phyloP scores from a whole-genome alignment of 305 asterid species.

The Solanum hybrid region DNA sequence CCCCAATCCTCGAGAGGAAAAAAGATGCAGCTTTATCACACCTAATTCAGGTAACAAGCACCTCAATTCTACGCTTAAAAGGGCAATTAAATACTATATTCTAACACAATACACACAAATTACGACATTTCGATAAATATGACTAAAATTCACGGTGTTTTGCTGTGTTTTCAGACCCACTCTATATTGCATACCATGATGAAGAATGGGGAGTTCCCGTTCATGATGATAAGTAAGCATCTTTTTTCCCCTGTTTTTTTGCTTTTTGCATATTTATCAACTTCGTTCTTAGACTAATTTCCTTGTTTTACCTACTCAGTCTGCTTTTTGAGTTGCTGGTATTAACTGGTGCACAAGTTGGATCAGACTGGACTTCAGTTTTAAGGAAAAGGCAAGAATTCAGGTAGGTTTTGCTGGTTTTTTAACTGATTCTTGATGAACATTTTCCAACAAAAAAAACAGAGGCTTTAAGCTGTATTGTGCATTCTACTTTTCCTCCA shows the following conservation, averaged over 20 bases:
- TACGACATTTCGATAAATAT: background rate
- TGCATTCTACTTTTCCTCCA: background rate
- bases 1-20: slow-evolving; percentile 18
- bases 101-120: background rate
- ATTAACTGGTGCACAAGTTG: slow-evolving; percentile 74
- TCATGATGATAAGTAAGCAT: slow-evolving; percentile 58
- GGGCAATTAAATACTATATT: background rate
- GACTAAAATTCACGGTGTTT: background rate
- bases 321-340: slow-evolving; percentile 62
- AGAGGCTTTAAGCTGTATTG: background rate
- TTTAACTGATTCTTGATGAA: background rate
- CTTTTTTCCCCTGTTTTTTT: background rate
- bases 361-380: slow-evolving; percentile 75
- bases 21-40: slow-evolving; percentile 71
- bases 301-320: slow-evolving; percentile 15
- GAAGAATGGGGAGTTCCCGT: slow-evolving; percentile 85
- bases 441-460: background rate
- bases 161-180: slow-evolving; percentile 34
- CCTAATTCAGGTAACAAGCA: slow-evolving; percentile 51
- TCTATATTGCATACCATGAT: slow-evolving; percentile 65
- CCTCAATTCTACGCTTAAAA: background rate
- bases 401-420: slow-evolving; percentile 15
- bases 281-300: background rate
- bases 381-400: slow-evolving; percentile 47
- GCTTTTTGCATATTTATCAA: background rate